These are phyloP conservation scores for Colletotrichum costaricense DNA, from an alignment of 2,329 filamentous ascomycete species.

Conservation along the genomic window DNA sequence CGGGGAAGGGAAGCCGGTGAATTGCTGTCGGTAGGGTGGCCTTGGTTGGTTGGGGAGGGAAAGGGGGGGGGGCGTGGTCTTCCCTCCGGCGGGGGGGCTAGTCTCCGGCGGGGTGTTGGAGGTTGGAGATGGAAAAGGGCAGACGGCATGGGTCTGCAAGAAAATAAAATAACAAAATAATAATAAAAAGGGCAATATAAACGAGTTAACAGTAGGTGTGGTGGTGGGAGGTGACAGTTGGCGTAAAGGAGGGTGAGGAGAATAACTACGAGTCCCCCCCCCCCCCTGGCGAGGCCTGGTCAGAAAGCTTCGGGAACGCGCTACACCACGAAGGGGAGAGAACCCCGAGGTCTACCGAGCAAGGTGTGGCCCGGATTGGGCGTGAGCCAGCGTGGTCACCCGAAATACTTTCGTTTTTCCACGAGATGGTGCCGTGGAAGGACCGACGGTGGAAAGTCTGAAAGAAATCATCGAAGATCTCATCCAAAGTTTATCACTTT, in stretches of 20 bases:
- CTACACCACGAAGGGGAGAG: conserved; percentile 1
- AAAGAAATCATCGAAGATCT: not conserved
- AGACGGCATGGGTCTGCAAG: not conserved
- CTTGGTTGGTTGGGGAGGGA: not conserved
- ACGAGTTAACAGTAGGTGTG: not conserved
- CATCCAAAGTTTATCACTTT: not conserved
- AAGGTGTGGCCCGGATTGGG: not conserved
- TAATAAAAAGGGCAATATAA: not conserved
- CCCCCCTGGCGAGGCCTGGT: not conserved
- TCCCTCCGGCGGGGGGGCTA: not conserved
- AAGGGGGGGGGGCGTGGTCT: not conserved
- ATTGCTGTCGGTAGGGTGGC: not conserved
- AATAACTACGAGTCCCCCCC: not conserved
- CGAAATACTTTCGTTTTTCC: not conserved
- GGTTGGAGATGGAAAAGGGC: not conserved
- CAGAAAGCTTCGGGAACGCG: conserved; percentile 9
- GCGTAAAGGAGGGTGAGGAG: conserved; percentile 17
- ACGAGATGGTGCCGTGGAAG: conserved; percentile 34
- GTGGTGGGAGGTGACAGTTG: conserved; percentile 5
- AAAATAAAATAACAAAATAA: not conserved
- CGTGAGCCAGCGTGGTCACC: not conserved
- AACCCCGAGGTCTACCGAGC: conserved; percentile 15
- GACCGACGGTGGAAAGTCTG: conserved; percentile 12
- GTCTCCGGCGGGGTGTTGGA: not conserved
- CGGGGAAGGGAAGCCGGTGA: conserved; percentile 18